Evolutionary conservation across 2,329 filamentous ascomycete genomes (phyloP).

Genomic region (Aspergillus sp.): DNA sequence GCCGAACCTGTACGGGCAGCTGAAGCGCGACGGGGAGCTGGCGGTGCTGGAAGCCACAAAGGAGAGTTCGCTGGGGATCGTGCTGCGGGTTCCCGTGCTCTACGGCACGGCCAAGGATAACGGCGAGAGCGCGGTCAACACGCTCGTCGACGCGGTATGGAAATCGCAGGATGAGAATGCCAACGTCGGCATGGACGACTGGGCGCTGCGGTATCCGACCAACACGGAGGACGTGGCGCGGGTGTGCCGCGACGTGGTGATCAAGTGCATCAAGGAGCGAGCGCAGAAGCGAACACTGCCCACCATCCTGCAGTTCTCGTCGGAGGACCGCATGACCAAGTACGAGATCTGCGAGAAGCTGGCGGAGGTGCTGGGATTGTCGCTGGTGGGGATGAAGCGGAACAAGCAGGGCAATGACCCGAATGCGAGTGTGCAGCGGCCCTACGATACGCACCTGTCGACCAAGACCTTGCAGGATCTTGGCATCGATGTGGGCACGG

Average conservation of each 20-base stretch:
- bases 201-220: constrained; percentile 79
- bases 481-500: constrained; percentile 71
- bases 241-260: constrained; percentile 72
- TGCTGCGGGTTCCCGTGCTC: constrained; percentile 78
- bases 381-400: constrained; percentile 63
- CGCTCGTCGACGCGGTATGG: constrained; percentile 73
- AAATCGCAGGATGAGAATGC: constrained; percentile 65
- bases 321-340: constrained; percentile 83
- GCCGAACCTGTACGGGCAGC: constrained; percentile 76
- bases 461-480: constrained; percentile 71
- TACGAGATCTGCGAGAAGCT: constrained; percentile 82
- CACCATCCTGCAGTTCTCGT: constrained; percentile 76
- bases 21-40: constrained; percentile 69
- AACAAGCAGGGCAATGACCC: constrained; percentile 72
- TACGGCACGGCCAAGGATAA: constrained; percentile 74
- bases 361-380: constrained; percentile 74
- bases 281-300: constrained; percentile 59
- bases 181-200: constrained; percentile 78
- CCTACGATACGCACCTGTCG: constrained; percentile 85
- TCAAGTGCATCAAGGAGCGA: constrained; percentile 61
- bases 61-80: constrained; percentile 59
- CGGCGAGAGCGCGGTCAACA: constrained; percentile 79
- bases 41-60: constrained; percentile 65
- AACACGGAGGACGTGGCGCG: constrained; percentile 84
- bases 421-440: constrained; percentile 69